These are phyloP conservation scores for Starmerella cellae DNA, from an alignment of 805 yeast species.

Conservation along the genomic window DNA sequence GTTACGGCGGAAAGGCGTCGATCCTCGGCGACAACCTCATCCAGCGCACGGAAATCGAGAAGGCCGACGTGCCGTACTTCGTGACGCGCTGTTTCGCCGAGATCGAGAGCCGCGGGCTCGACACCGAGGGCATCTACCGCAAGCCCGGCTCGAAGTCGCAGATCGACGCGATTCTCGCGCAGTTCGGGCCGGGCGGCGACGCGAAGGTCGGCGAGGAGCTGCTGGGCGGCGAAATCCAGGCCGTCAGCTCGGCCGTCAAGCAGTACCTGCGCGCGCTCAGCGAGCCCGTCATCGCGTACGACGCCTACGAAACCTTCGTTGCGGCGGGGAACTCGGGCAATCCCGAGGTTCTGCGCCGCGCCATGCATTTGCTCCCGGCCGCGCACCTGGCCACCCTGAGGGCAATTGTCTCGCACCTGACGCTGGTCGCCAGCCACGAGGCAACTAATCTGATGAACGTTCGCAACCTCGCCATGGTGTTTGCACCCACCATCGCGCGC, in stretches of 20 bases:
- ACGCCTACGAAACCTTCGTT: constrained; percentile 54
- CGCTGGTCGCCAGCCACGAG: constrained; percentile 41
- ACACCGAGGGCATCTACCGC: constrained; percentile 77
- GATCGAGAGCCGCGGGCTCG: constrained; percentile 65
- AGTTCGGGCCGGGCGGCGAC: constrained; percentile 26
- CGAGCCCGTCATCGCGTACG: constrained; percentile 67
- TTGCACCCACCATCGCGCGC: constrained; percentile 83
- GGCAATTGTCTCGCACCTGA: constrained; percentile 50
- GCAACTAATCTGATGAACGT: constrained; percentile 63
- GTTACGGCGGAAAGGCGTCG: not conserved
- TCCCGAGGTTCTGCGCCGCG: constrained; percentile 33
- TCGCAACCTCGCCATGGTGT: constrained; percentile 76
- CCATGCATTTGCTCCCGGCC: constrained; percentile 45
- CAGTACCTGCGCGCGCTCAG: constrained; percentile 75
- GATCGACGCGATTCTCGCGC: constrained; percentile 35
- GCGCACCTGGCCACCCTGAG: constrained; percentile 52
- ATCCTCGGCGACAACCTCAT: constrained; percentile 40
- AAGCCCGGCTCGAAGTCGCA: constrained; percentile 74
- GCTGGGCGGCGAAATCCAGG: constrained; percentile 58
- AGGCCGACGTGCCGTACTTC: constrained; percentile 48
- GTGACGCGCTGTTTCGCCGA: constrained; percentile 58
- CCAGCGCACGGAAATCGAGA: constrained; percentile 49
- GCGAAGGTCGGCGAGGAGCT: constrained; percentile 27
- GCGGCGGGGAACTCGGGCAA: constrained; percentile 34
- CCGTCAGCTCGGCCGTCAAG: constrained; percentile 74